Evolutionary conservation across 345 rosid genomes (phyloP).

Genomic region (Eucalyptus lansdowneana): DNA sequence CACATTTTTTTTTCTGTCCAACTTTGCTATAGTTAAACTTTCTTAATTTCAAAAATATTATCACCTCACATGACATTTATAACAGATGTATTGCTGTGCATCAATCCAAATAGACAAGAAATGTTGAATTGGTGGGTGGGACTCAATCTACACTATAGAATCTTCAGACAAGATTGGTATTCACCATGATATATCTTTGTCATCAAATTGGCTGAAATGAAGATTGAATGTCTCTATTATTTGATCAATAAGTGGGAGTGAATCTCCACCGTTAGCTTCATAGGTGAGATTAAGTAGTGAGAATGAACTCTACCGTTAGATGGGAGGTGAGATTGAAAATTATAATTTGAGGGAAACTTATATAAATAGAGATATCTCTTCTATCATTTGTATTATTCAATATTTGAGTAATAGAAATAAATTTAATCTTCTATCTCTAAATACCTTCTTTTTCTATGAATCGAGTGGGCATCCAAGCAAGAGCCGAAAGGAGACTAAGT

Average conservation of each 20-base stretch:
- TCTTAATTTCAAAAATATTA: not conserved
- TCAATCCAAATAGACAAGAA: not conserved
- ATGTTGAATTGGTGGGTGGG: not conserved
- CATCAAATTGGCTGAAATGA: not conserved
- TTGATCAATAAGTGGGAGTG: not conserved
- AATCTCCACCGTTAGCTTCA: not conserved
- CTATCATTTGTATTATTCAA: fast-evolving
- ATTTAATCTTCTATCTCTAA: not conserved
- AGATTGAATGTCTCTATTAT: not conserved
- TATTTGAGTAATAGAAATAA: not conserved
- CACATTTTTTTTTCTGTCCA: not conserved
- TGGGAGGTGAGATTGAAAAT: not conserved
- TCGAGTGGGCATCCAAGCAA: not conserved
- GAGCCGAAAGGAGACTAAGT: not conserved
- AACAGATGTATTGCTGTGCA: fast-evolving
- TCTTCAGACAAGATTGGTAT: not conserved
- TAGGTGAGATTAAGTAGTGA: not conserved
- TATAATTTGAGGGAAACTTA: not conserved
- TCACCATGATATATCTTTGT: not conserved
- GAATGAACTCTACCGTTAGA: not conserved
- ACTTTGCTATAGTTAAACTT: not conserved
- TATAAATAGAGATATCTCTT: not conserved
- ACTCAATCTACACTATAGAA: not conserved
- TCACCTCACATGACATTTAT: not conserved
- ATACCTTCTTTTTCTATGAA: not conserved